Percentiles rank a stretch among this genome's conserved stretches.
Conservation (phyloP, 257 asterid genomes). For the Fraxinus anomala region DNA sequence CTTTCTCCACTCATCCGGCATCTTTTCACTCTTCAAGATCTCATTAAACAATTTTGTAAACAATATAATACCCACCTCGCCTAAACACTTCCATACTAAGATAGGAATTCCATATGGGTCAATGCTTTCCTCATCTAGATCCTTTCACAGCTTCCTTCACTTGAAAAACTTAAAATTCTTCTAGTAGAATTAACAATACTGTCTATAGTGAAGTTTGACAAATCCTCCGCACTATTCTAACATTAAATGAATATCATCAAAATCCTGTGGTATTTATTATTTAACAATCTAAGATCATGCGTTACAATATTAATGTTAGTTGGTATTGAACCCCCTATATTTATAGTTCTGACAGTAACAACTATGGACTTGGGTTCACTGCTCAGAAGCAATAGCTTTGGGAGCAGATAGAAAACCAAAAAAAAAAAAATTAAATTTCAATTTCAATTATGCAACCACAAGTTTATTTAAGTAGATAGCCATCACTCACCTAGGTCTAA, state of each 20-base stretch:
- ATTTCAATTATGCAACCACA: no score
- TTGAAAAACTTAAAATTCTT: background rate
- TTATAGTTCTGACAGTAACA: background rate
- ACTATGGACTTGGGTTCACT: no score
- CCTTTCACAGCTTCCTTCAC: background rate
- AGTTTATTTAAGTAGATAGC: background rate
- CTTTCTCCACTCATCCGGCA: background rate
- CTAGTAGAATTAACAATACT: no score
- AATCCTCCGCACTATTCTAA: background rate
- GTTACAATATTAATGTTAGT: background rate
- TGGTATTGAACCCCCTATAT: background rate
- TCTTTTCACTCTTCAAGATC: background rate
- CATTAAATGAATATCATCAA: background rate
- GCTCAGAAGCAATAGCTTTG: no score
- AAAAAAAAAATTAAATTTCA: no score
- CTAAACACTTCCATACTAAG: background rate
- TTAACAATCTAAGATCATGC: background rate
- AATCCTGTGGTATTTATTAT: background rate
- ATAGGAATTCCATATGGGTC: background rate
- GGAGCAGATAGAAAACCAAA: no score
- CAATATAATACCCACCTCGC: background rate
- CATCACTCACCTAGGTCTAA: background rate
- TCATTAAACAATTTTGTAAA: background rate
- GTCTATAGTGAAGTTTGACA: background rate
- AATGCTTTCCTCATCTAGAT: background rate